These are phyloP conservation scores for Candolleomyces eurysporus DNA, from an alignment of 768 basidiomycete genomes.

Conservation along the genomic window DNA sequence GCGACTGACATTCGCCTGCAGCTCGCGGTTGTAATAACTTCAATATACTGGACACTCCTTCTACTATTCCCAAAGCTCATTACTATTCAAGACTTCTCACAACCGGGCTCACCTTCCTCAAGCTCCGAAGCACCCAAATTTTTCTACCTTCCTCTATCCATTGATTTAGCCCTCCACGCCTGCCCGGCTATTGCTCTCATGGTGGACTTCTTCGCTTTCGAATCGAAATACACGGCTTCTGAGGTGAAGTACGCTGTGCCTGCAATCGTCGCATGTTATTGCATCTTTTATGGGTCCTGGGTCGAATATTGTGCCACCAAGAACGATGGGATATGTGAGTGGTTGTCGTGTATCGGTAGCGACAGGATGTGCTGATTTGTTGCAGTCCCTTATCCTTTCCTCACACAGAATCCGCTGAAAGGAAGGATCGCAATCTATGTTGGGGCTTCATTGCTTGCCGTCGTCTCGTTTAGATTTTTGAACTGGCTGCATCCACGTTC, in stretches of 20 bases:
- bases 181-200: constrained; percentile 56
- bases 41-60: constrained; percentile 71
- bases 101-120: constrained; percentile 19
- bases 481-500: constrained; percentile 51
- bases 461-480: constrained; percentile 53
- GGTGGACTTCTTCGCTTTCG: constrained; percentile 67
- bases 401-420: constrained; percentile 55
- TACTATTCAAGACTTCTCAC: constrained; percentile 25
- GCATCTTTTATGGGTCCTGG: constrained; percentile 57
- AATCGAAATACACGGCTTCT: constrained; percentile 47
- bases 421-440: constrained; percentile 61
- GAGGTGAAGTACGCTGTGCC: constrained; percentile 28
- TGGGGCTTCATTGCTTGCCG: constrained; percentile 48
- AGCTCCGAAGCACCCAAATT: constrained; percentile 28
- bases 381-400: constrained; percentile 82
- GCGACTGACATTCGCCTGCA: constrained; percentile 6
- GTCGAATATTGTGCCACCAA: constrained; percentile 63
- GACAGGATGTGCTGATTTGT: neutral
- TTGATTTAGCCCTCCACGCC: constrained; percentile 68
- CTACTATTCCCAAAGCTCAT: constrained; percentile 58
- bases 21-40: constrained; percentile 38
- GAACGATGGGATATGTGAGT: constrained; percentile 60
- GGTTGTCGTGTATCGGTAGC: neutral
- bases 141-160: constrained; percentile 44
- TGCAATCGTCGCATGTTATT: constrained; percentile 23